Evolutionary conservation across 2,329 filamentous ascomycete species (phyloP).

Genomic region (Cytospora paraplurivora): DNA sequence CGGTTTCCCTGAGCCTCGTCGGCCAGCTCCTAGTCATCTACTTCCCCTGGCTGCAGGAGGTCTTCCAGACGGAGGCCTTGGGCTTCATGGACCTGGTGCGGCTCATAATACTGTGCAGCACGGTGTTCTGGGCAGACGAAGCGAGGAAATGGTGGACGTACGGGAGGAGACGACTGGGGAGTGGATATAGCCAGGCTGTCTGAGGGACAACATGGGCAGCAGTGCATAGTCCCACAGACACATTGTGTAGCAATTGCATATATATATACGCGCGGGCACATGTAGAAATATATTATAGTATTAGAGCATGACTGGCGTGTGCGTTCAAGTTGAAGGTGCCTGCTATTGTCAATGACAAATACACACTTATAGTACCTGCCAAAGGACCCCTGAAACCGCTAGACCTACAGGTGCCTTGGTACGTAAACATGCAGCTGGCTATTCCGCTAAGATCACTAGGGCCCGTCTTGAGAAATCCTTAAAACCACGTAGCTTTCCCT

Average conservation of each 20-base stretch:
- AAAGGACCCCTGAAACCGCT: neutral
- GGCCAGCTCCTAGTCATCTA: conserved; percentile 94
- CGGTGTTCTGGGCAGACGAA: conserved; percentile 95
- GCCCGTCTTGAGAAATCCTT: neutral
- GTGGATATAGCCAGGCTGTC: conserved; percentile 67
- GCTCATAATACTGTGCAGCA: conserved; percentile 76
- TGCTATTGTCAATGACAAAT: neutral
- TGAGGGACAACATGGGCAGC: conserved; percentile 35
- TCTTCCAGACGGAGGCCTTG: conserved; percentile 94
- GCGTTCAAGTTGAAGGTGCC: neutral
- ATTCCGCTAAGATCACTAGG: neutral
- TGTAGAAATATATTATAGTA: conserved; percentile 25
- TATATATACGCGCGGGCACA: conserved; percentile 8
- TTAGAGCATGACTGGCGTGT: neutral
- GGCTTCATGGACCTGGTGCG: conserved; percentile 71
- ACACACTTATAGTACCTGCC: neutral
- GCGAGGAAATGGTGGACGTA: conserved; percentile 76
- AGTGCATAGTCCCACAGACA: neutral
- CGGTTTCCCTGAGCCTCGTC: conserved; percentile 79
- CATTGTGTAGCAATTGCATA: conserved; percentile 17
- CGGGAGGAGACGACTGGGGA: conserved; percentile 57
- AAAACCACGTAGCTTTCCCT: neutral
- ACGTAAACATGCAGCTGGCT: neutral
- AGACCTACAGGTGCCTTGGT: neutral
- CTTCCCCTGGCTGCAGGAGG: conserved; percentile 86